Conservation (phyloP, 2,329 filamentous ascomycete genomes). For the Phoma sp. region DNA sequence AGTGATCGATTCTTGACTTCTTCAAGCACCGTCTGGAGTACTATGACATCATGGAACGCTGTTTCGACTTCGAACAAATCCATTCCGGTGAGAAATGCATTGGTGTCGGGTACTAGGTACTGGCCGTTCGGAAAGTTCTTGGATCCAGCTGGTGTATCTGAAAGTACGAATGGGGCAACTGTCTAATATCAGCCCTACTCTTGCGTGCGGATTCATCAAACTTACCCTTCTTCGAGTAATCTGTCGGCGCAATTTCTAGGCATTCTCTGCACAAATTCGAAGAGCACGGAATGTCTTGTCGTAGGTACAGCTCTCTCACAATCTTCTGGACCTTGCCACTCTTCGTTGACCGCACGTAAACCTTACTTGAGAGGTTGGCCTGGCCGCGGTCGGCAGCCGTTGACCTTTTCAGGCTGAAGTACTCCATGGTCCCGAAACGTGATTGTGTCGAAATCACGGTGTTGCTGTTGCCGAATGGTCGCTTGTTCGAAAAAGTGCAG, state of each 20-base stretch:
- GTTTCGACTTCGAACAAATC: conserved; percentile 92
- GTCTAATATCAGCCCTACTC: conserved; percentile 24
- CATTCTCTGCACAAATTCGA: conserved; percentile 85
- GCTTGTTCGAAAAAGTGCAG: conserved; percentile 31
- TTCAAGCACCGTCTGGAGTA: conserved; percentile 94
- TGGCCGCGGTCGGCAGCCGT: conserved; percentile 61
- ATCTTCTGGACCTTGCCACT: conserved; percentile 99
- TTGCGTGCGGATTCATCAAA: conserved; percentile 12
- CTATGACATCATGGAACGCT: conserved; percentile 95
- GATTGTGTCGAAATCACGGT: conserved; percentile 11
- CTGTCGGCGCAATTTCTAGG: conserved; percentile 73
- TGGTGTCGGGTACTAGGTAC: conserved; percentile 95
- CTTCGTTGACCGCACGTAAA: conserved; percentile 92
- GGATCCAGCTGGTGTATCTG: conserved; percentile 84
- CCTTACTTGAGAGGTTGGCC: conserved; percentile 88
- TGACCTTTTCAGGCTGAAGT: conserved; percentile 64
- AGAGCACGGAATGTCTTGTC: conserved; percentile 96
- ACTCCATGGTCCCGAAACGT: conserved; percentile 35
- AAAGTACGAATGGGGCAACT: conserved; percentile 87
- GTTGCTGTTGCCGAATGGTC: conserved; percentile 12
- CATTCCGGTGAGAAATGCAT: conserved; percentile 94
- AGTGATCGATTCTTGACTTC: conserved; percentile 93
- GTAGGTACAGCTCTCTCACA: conserved; percentile 92
- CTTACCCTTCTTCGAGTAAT: conserved; percentile 78
- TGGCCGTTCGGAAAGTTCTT: conserved; percentile 84